These are phyloP conservation scores for Filobasidium wieringae DNA, from an alignment of 768 basidiomycete genomes.

Conservation along the genomic window DNA sequence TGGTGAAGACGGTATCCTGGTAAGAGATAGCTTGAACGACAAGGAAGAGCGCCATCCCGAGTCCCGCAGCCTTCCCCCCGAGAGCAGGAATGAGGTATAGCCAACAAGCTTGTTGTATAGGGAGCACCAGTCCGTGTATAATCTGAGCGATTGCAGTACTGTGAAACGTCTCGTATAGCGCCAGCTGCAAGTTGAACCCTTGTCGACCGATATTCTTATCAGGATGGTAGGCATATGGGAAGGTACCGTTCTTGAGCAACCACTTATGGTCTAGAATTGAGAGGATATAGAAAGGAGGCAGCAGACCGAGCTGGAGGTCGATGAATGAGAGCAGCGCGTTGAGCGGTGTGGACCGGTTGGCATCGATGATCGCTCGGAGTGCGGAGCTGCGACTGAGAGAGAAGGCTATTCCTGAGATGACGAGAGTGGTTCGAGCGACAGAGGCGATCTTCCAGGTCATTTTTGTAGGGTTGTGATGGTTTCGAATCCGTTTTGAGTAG, in stretches of 20 bases:
- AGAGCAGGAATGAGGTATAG: not conserved
- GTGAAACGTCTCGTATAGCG: not conserved
- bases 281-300: not conserved
- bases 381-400: too few species aligned
- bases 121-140: not conserved
- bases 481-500: too few species aligned
- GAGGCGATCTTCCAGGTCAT: too few species aligned
- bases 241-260: not conserved
- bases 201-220: not conserved
- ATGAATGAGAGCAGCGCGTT: too few species aligned
- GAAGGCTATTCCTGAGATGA: too few species aligned
- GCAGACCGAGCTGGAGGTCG: not conserved
- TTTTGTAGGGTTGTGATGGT: too few species aligned
- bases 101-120: not conserved
- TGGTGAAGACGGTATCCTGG: not conserved
- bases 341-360: too few species aligned
- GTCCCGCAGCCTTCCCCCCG: not conserved
- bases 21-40: not conserved
- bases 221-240: not conserved
- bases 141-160: not conserved
- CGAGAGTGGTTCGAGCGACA: too few species aligned
- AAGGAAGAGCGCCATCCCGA: not conserved
- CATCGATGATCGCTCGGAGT: too few species aligned
- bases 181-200: not conserved
- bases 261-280: not conserved